Base-by-base conservation (phyloP, 2,329 filamentous ascomycete species). In the Pseudocercospora vitis region DNA sequence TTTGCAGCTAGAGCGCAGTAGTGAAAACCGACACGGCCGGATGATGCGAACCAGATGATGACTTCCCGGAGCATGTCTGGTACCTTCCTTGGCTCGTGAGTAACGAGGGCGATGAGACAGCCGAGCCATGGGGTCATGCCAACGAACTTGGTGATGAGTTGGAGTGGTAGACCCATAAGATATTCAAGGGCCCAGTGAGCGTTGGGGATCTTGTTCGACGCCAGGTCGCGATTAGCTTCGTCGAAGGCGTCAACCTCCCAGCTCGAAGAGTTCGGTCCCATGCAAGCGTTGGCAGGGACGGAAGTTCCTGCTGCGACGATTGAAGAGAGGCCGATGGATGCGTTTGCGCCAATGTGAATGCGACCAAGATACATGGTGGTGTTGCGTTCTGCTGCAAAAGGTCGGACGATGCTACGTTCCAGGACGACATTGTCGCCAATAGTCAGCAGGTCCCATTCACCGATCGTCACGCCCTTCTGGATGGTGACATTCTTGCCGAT, bases 391-490 rank as follows among this genome's bases (percentile, higher is more conserved):
- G 71, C 80, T 0, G 74, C 80, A 56, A 83, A 82, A 0, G 80
- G 79, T 7, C 80, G 74, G 44, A 76, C 72, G 33, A 73, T 75
- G 60, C 77, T 81, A 19, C 68, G 66, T 39, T 78, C 75, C 2
- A 83, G 70, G 5, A 71, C 70, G 2, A 74, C 78, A 49, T 74
- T 72, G 52, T 82, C 77, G 0, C 73, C 73, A 35, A 83, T 79
- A 4, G 78, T 74, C n/a, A 83, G 65, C 1, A 83, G 71, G 61
- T 83, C 81, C 70, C 76, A 82, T 59, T 83, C 81, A n/a, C 79
- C 79, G 3, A 81, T 65, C 6, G 68, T 68, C 0, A 73, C 74
- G 1, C 71, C 71, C 31, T 65, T 63, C 6, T 71, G 63, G 28
- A 83, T 69, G n/a, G 68, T 74, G 8, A 82, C 80, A 49, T 76